Base-by-base conservation (phyloP, 2,329 filamentous ascomycete genomes). In the Xylariales sp. region DNA sequence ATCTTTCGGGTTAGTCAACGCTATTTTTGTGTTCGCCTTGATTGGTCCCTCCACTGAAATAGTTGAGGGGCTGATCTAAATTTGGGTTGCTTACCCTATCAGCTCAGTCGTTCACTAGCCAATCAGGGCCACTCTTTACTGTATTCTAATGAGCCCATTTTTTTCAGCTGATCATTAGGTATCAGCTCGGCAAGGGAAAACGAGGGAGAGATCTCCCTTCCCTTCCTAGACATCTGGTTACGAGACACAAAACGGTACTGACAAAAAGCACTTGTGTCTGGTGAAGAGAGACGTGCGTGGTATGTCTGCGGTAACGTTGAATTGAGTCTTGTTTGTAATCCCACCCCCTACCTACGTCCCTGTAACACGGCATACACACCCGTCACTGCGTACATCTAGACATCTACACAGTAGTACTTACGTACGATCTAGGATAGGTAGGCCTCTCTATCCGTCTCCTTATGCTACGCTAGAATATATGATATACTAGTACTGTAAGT, bases 101-200 rank as follows among this genome's bases (percentile, higher is more conserved):
- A 69, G 66, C 62, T 63, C 62, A 18, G 36, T 66, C 66, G 66
- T 65, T 68, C 30, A 59, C n/a, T 4, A 43, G 16, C 66, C 57
- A 68, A 68, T 68, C 54, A 68, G n/a, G n/a, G 16, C 32, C 23
- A 18, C 41, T 28, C 18, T 28, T 30, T 30, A 3, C 3, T 28
- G 30, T 59, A 14, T 14, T 49, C 23, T 34, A 54, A 62, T 45
- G 41, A 45, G n/a, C 53, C 41, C 18, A 48, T 12, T 57, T 61
- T 39, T 65, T 66, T 69, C 66, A 69, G 66, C 66, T 66, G 52
- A 18, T 16, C 49, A 32, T 30, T 7, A 14, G 14, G 30, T 53
- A 55, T 64, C 62, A 67, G 65, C 65, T 64, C 54, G 60, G 54
- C 45, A 60, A 49, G 45, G 34, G 57, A 60, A 28, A 45, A 14